Conservation (phyloP, 257 asterid genomes). For the Petrea volubilis region DNA sequence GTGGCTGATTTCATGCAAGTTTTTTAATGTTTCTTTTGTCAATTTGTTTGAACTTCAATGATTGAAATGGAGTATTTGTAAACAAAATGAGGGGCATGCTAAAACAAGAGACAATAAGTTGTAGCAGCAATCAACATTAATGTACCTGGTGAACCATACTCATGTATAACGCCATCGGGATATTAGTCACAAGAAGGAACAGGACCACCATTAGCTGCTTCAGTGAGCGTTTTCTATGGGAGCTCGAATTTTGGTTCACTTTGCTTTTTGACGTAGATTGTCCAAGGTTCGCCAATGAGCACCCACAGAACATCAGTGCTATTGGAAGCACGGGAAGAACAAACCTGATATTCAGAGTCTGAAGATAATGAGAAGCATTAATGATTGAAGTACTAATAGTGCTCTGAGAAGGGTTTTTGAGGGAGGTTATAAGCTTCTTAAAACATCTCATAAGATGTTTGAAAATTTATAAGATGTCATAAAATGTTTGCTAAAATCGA, state of each 20-base stretch:
- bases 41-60: no score
- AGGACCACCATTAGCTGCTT: conserved; percentile 48
- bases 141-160: conserved; percentile 95
- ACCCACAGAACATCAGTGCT: conserved; percentile 84
- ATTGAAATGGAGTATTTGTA: no score
- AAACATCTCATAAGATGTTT: no score
- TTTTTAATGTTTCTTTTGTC: no score
- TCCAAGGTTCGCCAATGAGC: conserved; percentile 58
- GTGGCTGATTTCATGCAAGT: no score
- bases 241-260: conserved; percentile 31
- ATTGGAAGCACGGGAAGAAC: conserved; percentile 97
- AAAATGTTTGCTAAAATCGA: no score
- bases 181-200: conserved; percentile 71
- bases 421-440: no score
- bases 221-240: conserved; percentile 21
- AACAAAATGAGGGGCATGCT: not conserved
- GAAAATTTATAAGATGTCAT: no score
- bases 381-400: conserved; percentile 24
- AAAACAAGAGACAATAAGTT: conserved; percentile 7
- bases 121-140: not conserved
- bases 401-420: no score
- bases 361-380: conserved; percentile 47
- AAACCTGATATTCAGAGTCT: conserved; percentile 66
- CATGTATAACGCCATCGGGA: conserved; percentile 95
- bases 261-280: conserved; percentile 26